A percentile compares a stretch with the other conserved stretches of the same genome.
phyloP scores from a whole-genome alignment of 2,329 filamentous ascomycete genomes.

The Cladosporium sp. region DNA sequence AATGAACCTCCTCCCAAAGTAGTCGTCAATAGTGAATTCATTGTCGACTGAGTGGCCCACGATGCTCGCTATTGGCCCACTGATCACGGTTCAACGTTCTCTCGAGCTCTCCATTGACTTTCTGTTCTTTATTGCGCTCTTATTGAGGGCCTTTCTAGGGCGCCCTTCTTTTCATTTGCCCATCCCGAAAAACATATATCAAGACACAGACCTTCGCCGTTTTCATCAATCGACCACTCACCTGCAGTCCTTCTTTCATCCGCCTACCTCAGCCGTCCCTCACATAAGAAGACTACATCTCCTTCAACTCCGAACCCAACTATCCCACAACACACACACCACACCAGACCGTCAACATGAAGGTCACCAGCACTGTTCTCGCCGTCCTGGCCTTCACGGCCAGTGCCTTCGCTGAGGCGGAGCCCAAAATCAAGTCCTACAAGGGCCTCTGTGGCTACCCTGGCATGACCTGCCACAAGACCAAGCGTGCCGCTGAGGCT shows the following conservation, averaged over 20 bases:
- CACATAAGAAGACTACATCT: constrained; percentile 14
- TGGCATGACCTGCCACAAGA: constrained; percentile 22
- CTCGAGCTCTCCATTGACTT: neutral
- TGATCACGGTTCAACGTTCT: constrained; percentile 10
- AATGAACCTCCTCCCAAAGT: neutral
- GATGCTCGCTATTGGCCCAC: neutral
- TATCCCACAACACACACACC: constrained; percentile 13
- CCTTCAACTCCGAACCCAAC: neutral
- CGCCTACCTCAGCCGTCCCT: neutral
- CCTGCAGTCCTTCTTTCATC: constrained; percentile 22
- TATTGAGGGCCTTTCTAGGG: constrained; percentile 23
- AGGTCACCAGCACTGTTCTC: constrained; percentile 25
- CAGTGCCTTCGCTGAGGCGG: constrained; percentile 8
- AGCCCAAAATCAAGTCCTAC: constrained; percentile 42
- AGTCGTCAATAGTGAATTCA: constrained; percentile 4
- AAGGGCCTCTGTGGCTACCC: constrained; percentile 29
- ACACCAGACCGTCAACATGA: constrained; percentile 27
- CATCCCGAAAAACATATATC: constrained; percentile 14
- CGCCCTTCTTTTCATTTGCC: constrained; percentile 7
- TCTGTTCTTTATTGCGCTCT: neutral
- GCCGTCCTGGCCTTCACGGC: constrained; percentile 25
- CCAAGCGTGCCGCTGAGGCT: constrained; percentile 42
- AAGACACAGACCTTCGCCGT: constrained; percentile 13
- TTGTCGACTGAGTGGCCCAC: neutral
- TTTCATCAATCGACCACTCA: constrained; percentile 18